Base-by-base conservation (phyloP, 2,329 filamentous ascomycete genomes). In the Claviceps sp. region DNA sequence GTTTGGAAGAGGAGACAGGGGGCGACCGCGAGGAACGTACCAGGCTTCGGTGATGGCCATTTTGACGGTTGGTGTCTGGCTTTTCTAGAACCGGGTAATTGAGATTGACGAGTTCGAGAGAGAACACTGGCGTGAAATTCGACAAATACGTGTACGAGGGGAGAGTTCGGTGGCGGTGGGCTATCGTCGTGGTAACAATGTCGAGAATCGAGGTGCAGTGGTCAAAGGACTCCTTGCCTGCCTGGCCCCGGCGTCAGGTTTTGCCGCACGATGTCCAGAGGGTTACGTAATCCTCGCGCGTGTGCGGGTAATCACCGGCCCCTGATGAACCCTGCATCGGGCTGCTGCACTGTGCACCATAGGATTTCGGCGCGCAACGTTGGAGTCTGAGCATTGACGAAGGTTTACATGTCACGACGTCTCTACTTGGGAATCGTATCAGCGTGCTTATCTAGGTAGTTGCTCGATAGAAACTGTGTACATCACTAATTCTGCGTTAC, bases 31-130 rank as follows among this genome's bases (percentile, higher is more conserved):
- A 58, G 58, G 67, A 67, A 81, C 85, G 74, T 79, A 93, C 87
- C 87, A 93, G 70, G 85, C 79, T 76, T 90, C 86, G 65, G 84
- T 75, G 69, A 82, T 44, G 22, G 43, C 72, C 87, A 93, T 91
- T 66, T 73, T 84, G 76, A 57, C 65, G 66, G 65, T 48, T 66
- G 22, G 22, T 22, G 58, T 60, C 66, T 55, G 60, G 55, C 57
- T 60, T 53, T 34, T 56, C 40, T 49, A 53, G 56, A 50, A 54
- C 51, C 48, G 44, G 38, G 48, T 56, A 53, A 50, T 47, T 49
- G 57, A 49, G 53, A 55, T 56, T n/a, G 41, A 22, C 22, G 18
- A 13, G 22, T 49, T 36, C 7, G 37, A 20, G 34, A 40, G 8
- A 40, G 11, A 36, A 16, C 47, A 38, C 34, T 48, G 41, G n/a